These are phyloP conservation scores for Verruconis gallopava DNA, from an alignment of 2,329 filamentous ascomycete species.

Conservation along the genomic window DNA sequence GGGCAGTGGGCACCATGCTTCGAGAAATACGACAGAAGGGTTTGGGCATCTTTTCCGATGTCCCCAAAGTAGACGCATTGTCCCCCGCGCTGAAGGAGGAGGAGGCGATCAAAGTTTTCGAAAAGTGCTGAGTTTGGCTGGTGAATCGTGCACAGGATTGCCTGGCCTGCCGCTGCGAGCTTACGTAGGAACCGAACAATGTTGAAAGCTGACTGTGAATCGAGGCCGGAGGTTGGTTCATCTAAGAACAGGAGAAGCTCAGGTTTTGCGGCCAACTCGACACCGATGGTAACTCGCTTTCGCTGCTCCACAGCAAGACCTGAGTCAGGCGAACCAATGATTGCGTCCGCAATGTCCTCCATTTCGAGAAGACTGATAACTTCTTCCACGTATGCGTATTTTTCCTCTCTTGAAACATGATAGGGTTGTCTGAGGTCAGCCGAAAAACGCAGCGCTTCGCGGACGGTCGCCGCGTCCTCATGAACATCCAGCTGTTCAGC, in stretches of 20 bases:
- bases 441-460: slow-evolving; percentile 54
- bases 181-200: slow-evolving; percentile 69
- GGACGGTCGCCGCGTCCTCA: slow-evolving; percentile 47
- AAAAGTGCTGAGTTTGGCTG: slow-evolving; percentile 80
- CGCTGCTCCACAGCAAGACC: slow-evolving; percentile 54
- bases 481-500: slow-evolving; percentile 55
- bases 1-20: slow-evolving; percentile 45
- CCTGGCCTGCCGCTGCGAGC: slow-evolving; percentile 66
- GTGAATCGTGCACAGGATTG: slow-evolving; percentile 83
- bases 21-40: slow-evolving; percentile 48
- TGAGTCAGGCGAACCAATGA: slow-evolving; percentile 47
- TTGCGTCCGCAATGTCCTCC: slow-evolving; percentile 52
- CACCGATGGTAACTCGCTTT: slow-evolving; percentile 52
- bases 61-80: slow-evolving; percentile 78
- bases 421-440: slow-evolving; percentile 50
- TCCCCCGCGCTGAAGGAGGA: slow-evolving; percentile 67
- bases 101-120: slow-evolving; percentile 73
- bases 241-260: slow-evolving; percentile 66
- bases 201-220: slow-evolving; percentile 60
- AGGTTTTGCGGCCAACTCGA: slow-evolving; percentile 51
- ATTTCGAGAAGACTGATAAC: slow-evolving; percentile 52
- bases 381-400: slow-evolving; percentile 53
- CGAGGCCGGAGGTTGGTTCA: slow-evolving; percentile 64
- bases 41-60: slow-evolving; percentile 60
- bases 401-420: slow-evolving; percentile 44